Conservation (phyloP, 1,139 yeast genomes). For the Pichia sp. region DNA sequence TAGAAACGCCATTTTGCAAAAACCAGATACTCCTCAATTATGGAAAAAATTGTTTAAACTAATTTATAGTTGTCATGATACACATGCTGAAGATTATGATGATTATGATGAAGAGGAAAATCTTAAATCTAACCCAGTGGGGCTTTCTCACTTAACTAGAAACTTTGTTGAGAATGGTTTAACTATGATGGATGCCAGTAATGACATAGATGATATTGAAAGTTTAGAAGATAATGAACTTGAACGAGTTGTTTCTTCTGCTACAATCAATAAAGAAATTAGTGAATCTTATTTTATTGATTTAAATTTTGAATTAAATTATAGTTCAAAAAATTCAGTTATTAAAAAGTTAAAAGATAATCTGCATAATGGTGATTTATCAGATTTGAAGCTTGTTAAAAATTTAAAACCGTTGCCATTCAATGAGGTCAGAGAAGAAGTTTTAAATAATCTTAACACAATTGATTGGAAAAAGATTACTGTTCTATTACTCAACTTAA, state of each 20-base stretch:
- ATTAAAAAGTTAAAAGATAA: constrained; percentile 5
- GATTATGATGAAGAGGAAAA: constrained; percentile 8
- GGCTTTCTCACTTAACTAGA: constrained; percentile 26
- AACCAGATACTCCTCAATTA: constrained; percentile 16
- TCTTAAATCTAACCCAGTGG: constrained; percentile 15
- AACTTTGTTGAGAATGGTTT: constrained; percentile 27
- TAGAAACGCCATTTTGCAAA: constrained; percentile 17
- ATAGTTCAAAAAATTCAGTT: constrained; percentile 4
- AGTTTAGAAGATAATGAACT: constrained; percentile 16
- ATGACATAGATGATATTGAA: constrained; percentile 4
- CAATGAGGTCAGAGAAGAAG: constrained; percentile 36
- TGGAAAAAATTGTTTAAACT: constrained; percentile 13
- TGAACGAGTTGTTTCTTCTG: background rate
- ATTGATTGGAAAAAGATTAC: constrained; percentile 65
- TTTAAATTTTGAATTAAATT: constrained; percentile 12
- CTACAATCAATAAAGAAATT: background rate
- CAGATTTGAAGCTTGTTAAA: constrained; percentile 18
- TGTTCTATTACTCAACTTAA: constrained; percentile 55
- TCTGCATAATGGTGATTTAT: constrained; percentile 15
- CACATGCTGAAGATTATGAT: background rate
- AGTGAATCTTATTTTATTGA: constrained; percentile 8
- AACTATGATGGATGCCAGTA: constrained; percentile 5
- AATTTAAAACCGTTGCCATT: constrained; percentile 28
- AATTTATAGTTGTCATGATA: background rate
- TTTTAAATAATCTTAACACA: constrained; percentile 44